A percentile compares a stretch with the other conserved stretches of the same genome.
Conservation (phyloP, 768 basidiomycete genomes). For the Podaxis carcinomalis region DNA sequence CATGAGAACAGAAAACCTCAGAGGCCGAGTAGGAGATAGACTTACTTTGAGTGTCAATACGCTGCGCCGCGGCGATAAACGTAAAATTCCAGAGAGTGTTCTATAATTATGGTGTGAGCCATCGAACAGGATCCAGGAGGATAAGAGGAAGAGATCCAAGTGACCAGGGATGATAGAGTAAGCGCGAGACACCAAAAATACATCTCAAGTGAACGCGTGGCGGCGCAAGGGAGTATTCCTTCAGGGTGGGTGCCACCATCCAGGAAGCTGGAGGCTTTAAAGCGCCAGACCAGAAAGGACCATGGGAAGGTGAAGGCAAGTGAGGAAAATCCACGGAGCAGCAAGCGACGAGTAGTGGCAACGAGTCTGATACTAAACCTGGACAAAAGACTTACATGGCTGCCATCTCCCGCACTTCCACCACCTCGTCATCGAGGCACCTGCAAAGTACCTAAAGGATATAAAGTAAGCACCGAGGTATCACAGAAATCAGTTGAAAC, state of each 20-base stretch:
- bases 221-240: background rate
- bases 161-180: background rate
- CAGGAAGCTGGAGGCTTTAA: background rate
- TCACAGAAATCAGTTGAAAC: background rate
- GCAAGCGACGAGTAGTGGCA: background rate
- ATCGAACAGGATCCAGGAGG: background rate
- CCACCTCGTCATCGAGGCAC: slow-evolving; percentile 81
- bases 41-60: slow-evolving; percentile 67
- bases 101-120: slow-evolving; percentile 25
- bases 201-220: slow-evolving; percentile 3
- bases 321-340: background rate
- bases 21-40: background rate
- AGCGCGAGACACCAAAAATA: background rate
- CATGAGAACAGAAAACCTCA: background rate
- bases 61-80: slow-evolving; percentile 75
- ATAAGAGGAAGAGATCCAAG: background rate
- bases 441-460: slow-evolving; percentile 63
- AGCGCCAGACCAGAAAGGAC: background rate
- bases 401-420: slow-evolving; percentile 89
- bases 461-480: background rate
- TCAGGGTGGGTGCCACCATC: background rate
- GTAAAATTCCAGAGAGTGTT: slow-evolving; percentile 78
- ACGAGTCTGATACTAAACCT: background rate
- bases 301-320: background rate
- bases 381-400: slow-evolving; percentile 54